Evolutionary conservation across 1,139 yeast genomes (phyloP).

Genomic region (Scheffersomyces cryptocercus): DNA sequence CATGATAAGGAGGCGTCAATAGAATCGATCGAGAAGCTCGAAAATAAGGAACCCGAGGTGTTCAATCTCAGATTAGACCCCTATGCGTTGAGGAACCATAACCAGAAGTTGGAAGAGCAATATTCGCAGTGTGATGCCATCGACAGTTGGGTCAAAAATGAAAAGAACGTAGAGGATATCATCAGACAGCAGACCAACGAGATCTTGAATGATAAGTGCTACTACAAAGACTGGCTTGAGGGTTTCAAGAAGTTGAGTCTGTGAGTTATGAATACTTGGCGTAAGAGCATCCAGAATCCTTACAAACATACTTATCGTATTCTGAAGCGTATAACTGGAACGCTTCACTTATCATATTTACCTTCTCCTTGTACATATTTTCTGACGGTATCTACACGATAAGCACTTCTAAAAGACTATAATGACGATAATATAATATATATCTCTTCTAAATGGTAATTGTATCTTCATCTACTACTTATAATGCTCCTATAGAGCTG

Average conservation of each 20-base stretch:
- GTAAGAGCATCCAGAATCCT: too few relatives aligned
- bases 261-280: too few relatives aligned
- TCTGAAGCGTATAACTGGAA: too few relatives aligned
- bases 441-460: not conserved
- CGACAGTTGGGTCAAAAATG: constrained; percentile 42
- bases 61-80: constrained; percentile 43
- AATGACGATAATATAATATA: not conserved
- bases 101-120: constrained; percentile 21
- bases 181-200: constrained; percentile 33
- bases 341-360: too few relatives aligned
- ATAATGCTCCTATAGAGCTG: too few relatives aligned
- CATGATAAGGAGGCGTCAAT: not conserved
- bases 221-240: constrained; percentile 36
- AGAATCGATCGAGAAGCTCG: constrained; percentile 1
- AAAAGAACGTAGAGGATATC: constrained; percentile 34
- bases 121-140: constrained; percentile 29
- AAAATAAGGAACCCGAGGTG: constrained; percentile 5
- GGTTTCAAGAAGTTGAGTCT: constrained; percentile 13
- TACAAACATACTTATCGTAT: too few relatives aligned
- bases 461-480: not conserved
- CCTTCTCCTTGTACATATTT: too few relatives aligned
- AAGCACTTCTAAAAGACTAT: not conserved
- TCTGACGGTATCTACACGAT: too few relatives aligned
- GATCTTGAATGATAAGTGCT: constrained; percentile 39
- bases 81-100: constrained; percentile 33